Conservation (phyloP, 805 yeast genomes). For the Danielia oregonensis region DNA sequence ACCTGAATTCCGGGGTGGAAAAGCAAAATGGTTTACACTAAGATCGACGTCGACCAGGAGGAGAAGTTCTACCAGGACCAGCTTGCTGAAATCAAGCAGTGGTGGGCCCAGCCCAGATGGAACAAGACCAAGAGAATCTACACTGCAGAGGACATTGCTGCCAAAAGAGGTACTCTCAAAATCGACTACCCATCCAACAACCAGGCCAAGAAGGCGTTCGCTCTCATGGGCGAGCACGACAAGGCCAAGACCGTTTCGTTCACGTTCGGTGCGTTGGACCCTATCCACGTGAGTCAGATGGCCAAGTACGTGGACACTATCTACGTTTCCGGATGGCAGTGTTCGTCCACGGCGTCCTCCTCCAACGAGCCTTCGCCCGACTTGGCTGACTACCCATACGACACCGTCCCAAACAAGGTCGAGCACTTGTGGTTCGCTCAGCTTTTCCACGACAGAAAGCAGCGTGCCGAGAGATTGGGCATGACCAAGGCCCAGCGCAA, state of each 20-base stretch:
- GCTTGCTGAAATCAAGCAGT: constrained; percentile 67
- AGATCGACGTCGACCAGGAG: constrained; percentile 58
- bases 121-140: constrained; percentile 80
- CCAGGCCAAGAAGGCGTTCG: constrained; percentile 80
- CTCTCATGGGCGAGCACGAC: constrained; percentile 68
- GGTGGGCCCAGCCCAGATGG: constrained; percentile 98
- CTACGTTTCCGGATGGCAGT: constrained; percentile 98
- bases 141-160: constrained; percentile 83
- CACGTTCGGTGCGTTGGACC: constrained; percentile 95
- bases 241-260: constrained; percentile 68
- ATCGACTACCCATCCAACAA: constrained; percentile 70
- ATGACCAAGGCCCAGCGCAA: constrained; percentile 62
- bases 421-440: constrained; percentile 97
- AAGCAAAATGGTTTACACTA: constrained; percentile 47
- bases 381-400: constrained; percentile 97
- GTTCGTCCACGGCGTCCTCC: constrained; percentile 95
- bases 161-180: constrained; percentile 78
- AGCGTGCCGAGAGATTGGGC: constrained; percentile 75
- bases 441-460: constrained; percentile 95
- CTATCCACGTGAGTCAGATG: constrained; percentile 95
- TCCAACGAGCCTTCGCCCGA: constrained; percentile 98
- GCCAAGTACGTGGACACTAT: constrained; percentile 90
- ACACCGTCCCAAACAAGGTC: constrained; percentile 97
- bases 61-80: constrained; percentile 63
- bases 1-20: too few species aligned